Percentiles rank a stretch among this genome's conserved stretches.
phyloP scores from a whole-genome alignment of 192 early-diverging fungal genomes.

The Phlyctochytrium bullatum region DNA sequence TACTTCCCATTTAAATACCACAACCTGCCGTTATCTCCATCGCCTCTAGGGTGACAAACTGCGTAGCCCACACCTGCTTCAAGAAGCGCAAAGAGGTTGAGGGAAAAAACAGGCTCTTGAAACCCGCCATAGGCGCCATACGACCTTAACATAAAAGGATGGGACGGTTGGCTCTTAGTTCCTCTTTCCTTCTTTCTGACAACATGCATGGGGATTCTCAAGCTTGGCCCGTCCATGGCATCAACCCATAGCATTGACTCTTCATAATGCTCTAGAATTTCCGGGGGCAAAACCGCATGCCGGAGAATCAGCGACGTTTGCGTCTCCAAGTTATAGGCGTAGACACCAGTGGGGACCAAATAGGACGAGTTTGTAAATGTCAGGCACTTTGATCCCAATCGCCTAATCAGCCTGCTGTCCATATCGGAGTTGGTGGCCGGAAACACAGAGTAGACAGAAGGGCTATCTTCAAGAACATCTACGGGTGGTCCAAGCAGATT shows the following conservation, averaged over 20 bases:
- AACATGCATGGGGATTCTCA: constrained; percentile 27
- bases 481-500: not conserved
- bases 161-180: not conserved
- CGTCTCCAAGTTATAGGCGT: constrained; percentile 8
- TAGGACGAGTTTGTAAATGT: constrained; percentile 35
- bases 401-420: constrained; percentile 22
- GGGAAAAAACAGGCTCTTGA: constrained; percentile 25
- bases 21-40: constrained; percentile 35
- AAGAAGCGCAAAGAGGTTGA: constrained; percentile 31
- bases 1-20: constrained; percentile 43
- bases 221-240: not conserved
- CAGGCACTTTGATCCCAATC: constrained; percentile 14
- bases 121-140: constrained; percentile 49
- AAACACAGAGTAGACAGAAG: too few relatives aligned
- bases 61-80: constrained; percentile 30
- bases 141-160: constrained; percentile 24
- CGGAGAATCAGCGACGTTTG: not conserved
- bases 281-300: not conserved
- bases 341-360: constrained; percentile 2
- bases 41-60: constrained; percentile 48
- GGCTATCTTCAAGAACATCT: constrained; percentile 13
- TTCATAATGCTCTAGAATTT: constrained; percentile 2
- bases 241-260: constrained; percentile 23
- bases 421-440: constrained; percentile 32
- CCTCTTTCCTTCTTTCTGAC: constrained; percentile 8